Conservation (phyloP, 345 rosid species). For the Gossypium turneri region DNA sequence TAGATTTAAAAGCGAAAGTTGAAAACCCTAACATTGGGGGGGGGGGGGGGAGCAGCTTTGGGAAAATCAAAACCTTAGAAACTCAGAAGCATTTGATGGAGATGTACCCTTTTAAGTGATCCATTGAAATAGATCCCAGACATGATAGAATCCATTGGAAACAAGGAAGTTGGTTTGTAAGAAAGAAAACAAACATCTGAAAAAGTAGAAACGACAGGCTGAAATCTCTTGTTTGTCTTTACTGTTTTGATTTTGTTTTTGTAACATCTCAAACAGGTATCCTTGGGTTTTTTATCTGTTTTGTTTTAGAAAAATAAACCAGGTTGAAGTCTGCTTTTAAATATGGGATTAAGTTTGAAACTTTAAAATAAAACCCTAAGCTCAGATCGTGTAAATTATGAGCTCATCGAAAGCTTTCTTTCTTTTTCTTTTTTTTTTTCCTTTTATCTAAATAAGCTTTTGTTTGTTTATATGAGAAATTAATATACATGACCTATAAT, state of each 20-base stretch:
- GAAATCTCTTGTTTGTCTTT: conserved; percentile 17
- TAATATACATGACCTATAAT: neutral
- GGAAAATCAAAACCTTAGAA: conserved; percentile 34
- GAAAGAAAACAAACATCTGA: neutral
- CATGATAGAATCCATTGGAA: conserved; percentile 34
- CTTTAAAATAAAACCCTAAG: conserved; percentile 2
- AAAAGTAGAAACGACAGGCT: conserved; percentile 10
- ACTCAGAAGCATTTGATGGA: conserved; percentile 10
- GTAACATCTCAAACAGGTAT: neutral
- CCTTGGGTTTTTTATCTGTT: neutral
- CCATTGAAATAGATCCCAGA: neutral
- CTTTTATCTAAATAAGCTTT: too few relatives aligned
- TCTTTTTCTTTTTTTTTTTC: too few relatives aligned
- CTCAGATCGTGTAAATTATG: neutral
- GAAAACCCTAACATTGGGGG: conserved; percentile 34
- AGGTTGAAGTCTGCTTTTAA: neutral
- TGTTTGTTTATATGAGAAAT: neutral
- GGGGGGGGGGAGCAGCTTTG: conserved; percentile 20
- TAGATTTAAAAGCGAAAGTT: conserved; percentile 20
- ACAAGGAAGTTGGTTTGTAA: neutral
- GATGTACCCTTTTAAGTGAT: conserved; percentile 20
- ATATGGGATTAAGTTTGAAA: neutral
- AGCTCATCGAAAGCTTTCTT: too few relatives aligned
- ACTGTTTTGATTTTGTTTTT: conserved; percentile 6
- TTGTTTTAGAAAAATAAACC: neutral